Evolutionary conservation across 2,329 filamentous ascomycete genomes (phyloP).

Genomic region (Parascedosporium putredinis): DNA sequence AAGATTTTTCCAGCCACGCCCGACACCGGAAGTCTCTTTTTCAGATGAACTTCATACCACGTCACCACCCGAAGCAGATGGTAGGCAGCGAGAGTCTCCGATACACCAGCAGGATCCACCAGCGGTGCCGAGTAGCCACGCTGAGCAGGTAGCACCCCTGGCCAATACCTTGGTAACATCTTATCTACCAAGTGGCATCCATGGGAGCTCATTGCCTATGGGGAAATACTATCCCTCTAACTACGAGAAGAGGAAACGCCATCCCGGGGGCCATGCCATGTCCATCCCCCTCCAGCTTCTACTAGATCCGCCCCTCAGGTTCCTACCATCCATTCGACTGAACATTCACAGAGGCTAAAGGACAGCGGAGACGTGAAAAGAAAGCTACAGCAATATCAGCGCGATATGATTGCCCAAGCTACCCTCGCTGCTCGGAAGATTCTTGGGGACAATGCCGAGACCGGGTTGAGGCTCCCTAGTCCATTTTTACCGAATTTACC

Average conservation of each 20-base stretch:
- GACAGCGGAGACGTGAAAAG: constrained; percentile 35
- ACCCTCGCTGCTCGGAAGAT: constrained; percentile 30
- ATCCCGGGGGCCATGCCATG: constrained; percentile 13
- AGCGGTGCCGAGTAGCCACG: not conserved
- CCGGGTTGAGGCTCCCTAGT: not conserved
- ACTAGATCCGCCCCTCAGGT: constrained; percentile 25
- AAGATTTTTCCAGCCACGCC: constrained; percentile 37
- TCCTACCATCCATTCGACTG: constrained; percentile 11
- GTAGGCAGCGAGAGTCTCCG: not conserved
- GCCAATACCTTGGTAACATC: constrained; percentile 25
- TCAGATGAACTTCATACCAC: constrained; percentile 14
- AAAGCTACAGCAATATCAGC: constrained; percentile 46
- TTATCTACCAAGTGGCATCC: constrained; percentile 39
- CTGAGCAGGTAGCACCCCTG: not conserved
- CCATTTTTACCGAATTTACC: not conserved
- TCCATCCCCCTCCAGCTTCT: constrained; percentile 16
- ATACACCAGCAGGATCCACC: not conserved
- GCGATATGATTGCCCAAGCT: constrained; percentile 51
- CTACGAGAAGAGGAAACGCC: constrained; percentile 35
- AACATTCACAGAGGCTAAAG: not conserved
- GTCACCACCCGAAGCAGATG: no score
- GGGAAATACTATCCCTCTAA: constrained; percentile 57
- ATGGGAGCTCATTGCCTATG: constrained; percentile 38
- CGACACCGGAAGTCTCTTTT: constrained; percentile 42
- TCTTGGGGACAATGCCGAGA: constrained; percentile 16